Evolutionary conservation across 306 rosid species (phyloP).

Genomic region (Corylus americana): DNA sequence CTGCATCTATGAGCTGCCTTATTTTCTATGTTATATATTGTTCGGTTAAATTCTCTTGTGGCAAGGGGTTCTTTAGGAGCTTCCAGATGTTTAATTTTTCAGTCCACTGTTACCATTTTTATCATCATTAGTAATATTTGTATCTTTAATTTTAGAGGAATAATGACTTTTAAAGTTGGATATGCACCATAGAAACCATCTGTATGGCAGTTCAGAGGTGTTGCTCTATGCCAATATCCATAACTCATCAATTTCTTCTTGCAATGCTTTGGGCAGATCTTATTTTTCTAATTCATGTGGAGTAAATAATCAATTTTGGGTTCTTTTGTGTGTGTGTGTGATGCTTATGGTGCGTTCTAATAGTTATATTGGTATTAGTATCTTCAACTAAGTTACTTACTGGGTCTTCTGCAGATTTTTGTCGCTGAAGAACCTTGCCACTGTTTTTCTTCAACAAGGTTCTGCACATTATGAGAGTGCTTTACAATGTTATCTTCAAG

Average conservation of each 20-base stretch:
- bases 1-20: conserved; percentile 18
- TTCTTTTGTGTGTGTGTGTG: background rate
- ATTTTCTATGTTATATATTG: background rate
- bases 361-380: conserved; percentile 6
- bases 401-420: conserved; percentile 66
- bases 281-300: background rate
- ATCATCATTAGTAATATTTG: background rate
- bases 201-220: background rate
- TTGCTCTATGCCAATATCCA: background rate
- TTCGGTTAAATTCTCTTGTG: conserved; percentile 15
- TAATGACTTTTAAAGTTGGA: background rate
- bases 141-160: background rate
- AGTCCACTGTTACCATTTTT: background rate
- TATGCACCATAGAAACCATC: background rate
- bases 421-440: conserved; percentile 91
- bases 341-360: conserved; percentile 12
- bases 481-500: conserved; percentile 89
- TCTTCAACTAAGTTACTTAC: conserved; percentile 24
- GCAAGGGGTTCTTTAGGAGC: background rate
- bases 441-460: conserved; percentile 91
- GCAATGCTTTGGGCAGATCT: background rate
- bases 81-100: background rate
- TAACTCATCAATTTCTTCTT: background rate
- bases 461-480: conserved; percentile 80
- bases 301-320: background rate